These are phyloP conservation scores for Bolboschoenoplectus hybrid DNA, from an alignment of 202 grass and related monocot genomes.

Conservation along the genomic window DNA sequence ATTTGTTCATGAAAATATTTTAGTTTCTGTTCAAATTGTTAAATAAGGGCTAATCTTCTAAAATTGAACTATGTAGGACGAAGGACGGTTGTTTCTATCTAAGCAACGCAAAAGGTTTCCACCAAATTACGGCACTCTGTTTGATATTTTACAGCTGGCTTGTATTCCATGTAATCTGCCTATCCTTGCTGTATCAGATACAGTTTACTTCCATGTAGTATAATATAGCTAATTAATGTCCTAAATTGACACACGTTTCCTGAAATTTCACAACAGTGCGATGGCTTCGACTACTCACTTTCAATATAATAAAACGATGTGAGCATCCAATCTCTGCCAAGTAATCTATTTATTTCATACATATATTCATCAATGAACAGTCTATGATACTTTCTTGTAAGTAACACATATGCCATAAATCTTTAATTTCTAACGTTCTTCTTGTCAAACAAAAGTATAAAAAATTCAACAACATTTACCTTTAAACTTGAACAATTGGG, in stretches of 20 bases:
- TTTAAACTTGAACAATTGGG: background rate
- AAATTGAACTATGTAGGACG: background rate
- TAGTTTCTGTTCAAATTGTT: background rate
- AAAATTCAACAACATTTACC: background rate
- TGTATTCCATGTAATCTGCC: conserved; percentile 22
- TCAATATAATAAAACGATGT: conserved; percentile 36
- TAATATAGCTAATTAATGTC: background rate
- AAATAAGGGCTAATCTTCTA: background rate
- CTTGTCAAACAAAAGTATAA: background rate
- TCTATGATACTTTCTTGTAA: background rate
- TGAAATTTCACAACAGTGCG: conserved; percentile 24
- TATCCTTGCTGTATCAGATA: background rate
- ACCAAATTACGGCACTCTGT: background rate
- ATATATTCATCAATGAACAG: background rate
- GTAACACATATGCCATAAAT: background rate
- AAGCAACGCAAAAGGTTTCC: background rate
- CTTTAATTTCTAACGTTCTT: background rate
- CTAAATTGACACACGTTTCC: background rate
- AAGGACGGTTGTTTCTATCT: background rate
- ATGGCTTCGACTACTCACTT: conserved; percentile 33
- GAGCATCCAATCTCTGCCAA: conserved; percentile 7
- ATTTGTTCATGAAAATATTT: background rate
- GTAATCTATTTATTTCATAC: conserved; percentile 25
- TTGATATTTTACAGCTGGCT: background rate
- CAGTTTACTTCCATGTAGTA: background rate